Evolutionary conservation across 2,329 filamentous ascomycete genomes (phyloP).

Genomic region (Alternaria triticimaculans): DNA sequence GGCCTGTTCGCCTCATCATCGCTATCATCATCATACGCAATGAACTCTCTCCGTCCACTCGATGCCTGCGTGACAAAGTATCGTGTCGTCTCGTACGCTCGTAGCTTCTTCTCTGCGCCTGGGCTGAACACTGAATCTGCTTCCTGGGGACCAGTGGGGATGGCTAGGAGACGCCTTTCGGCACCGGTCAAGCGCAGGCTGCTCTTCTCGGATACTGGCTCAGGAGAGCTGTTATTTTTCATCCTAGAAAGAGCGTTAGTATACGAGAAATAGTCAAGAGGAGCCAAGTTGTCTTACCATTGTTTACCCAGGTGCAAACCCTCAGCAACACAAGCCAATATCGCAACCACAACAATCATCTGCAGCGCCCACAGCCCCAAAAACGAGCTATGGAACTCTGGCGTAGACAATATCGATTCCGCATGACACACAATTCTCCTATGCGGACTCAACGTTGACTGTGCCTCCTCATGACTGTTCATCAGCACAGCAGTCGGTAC

Average conservation of each 20-base stretch:
- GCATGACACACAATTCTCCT: conserved; percentile 29
- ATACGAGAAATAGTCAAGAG: background rate
- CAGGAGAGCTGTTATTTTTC: background rate
- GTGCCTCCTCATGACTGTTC: background rate
- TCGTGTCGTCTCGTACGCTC: conserved; percentile 25
- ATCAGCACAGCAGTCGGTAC: conserved; percentile 28
- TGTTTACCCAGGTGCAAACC: conserved; percentile 26
- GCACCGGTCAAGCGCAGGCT: conserved; percentile 28
- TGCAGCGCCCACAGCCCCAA: conserved; percentile 34
- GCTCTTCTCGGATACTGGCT: background rate
- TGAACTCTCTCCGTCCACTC: conserved; percentile 29
- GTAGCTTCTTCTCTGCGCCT: conserved; percentile 36
- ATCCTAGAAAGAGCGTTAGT: conserved; percentile 5
- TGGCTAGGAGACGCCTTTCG: conserved; percentile 30
- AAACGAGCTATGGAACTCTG: conserved; percentile 32
- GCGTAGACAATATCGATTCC: background rate
- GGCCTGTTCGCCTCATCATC: conserved; percentile 44
- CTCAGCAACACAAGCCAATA: conserved; percentile 39
- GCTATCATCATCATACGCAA: conserved; percentile 38
- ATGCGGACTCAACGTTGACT: conserved; percentile 9
- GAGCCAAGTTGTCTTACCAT: conserved; percentile 21
- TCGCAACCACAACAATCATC: conserved; percentile 33
- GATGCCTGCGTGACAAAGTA: conserved; percentile 25
- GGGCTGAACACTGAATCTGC: conserved; percentile 22
- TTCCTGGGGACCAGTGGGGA: conserved; percentile 1